A percentile compares a stretch with the other conserved stretches of the same genome.
phyloP scores from a whole-genome alignment of 1,284 basidiomycete genomes.

The Ceratobasidium sp. region DNA sequence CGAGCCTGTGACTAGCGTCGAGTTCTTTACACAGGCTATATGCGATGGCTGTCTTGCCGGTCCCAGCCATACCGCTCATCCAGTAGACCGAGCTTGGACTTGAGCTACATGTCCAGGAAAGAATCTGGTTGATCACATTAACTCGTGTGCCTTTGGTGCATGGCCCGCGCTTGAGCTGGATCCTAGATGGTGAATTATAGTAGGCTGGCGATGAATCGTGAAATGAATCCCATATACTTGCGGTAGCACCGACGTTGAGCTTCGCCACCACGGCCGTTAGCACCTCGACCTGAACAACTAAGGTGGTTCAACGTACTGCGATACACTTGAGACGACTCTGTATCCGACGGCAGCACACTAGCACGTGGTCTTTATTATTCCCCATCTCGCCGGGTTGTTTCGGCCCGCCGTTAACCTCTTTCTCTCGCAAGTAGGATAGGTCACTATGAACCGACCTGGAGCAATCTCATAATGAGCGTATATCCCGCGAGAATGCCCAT shows the following conservation, averaged over 20 bases:
- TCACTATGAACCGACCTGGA: not conserved
- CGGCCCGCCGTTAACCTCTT: not conserved
- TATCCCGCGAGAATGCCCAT: not conserved
- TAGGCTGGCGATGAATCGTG: not conserved
- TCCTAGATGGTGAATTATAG: not conserved
- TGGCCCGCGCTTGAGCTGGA: not conserved
- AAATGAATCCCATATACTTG: not conserved
- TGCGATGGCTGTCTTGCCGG: constrained; percentile 14
- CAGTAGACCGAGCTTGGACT: constrained; percentile 6
- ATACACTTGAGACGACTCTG: not conserved
- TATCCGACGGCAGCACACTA: constrained; percentile 1
- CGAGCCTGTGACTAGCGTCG: not conserved
- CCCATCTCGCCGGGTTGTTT: not conserved
- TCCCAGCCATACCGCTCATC: constrained; percentile 6
- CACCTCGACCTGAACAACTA: not conserved
- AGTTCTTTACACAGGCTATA: constrained; percentile 3
- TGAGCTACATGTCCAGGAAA: not conserved
- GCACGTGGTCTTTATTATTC: not conserved
- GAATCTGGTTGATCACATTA: not conserved
- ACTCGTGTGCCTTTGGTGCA: constrained; percentile 4
- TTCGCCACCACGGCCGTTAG: not conserved
- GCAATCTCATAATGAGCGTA: not conserved
- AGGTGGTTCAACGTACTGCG: not conserved
- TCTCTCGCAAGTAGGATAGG: not conserved
- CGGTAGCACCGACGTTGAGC: not conserved